These are phyloP conservation scores for Urostyla sp. DNA, from an alignment of 73 alveolate species.

Conservation along the genomic window DNA sequence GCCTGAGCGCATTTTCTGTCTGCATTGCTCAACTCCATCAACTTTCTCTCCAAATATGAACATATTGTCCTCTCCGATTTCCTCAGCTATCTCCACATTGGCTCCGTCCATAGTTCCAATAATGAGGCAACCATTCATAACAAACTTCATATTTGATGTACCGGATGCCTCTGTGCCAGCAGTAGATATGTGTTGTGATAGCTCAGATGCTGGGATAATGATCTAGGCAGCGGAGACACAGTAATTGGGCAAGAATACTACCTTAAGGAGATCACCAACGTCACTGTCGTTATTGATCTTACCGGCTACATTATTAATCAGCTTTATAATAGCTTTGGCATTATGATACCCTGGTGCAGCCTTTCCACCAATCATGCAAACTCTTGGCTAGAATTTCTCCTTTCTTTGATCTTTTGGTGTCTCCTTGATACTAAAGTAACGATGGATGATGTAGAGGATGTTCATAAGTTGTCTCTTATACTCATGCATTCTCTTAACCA, in stretches of 20 bases:
- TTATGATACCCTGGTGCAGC: slow-evolving; percentile 98
- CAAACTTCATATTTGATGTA: slow-evolving; percentile 94
- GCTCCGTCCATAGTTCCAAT: slow-evolving; percentile 99
- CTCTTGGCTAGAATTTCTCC: slow-evolving; percentile 82
- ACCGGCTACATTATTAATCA: slow-evolving; percentile 89
- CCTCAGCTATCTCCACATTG: slow-evolving; percentile 98
- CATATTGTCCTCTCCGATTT: slow-evolving; percentile 94
- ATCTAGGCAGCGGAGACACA: slow-evolving; percentile 95
- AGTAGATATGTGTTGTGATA: slow-evolving; percentile 97
- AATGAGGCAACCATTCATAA: slow-evolving; percentile 97
- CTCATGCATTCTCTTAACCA: slow-evolving; percentile 98
- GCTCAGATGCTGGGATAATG: slow-evolving; percentile 99
- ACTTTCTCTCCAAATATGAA: slow-evolving; percentile 93
- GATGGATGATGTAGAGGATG: slow-evolving; percentile 83
- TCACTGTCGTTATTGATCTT: slow-evolving; percentile 94
- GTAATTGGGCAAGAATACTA: slow-evolving; percentile 96
- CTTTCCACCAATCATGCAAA: slow-evolving; percentile 96
- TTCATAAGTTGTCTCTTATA: slow-evolving; percentile 97
- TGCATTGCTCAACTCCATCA: slow-evolving; percentile 77
- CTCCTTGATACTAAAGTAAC: slow-evolving; percentile 81
- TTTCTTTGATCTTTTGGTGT: slow-evolving; percentile 82
- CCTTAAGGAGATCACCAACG: slow-evolving; percentile 87
- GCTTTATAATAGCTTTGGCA: slow-evolving; percentile 98
- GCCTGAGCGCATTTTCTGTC: slow-evolving; percentile 70
- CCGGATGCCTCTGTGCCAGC: slow-evolving; percentile 99